A percentile compares a stretch with the other conserved stretches of the same genome.
Conservation (phyloP, 768 basidiomycete genomes). For the Hericium coralloides region DNA sequence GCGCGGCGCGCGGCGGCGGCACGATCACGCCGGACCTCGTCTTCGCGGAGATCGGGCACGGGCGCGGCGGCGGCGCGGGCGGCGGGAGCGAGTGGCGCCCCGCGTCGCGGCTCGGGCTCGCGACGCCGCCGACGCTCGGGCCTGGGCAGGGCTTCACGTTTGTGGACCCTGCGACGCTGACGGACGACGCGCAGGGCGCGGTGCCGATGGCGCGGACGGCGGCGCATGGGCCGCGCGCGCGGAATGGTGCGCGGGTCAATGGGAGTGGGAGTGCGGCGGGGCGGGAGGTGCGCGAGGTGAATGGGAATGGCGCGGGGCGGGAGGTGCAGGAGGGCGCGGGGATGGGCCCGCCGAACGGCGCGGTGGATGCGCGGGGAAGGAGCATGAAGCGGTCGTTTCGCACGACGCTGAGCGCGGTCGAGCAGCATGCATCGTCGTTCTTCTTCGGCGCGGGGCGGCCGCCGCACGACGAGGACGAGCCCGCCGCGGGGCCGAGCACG, state of each 20-base stretch:
- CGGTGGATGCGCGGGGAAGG: conserved; percentile 40
- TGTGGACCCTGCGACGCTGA: neutral
- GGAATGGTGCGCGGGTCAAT: neutral
- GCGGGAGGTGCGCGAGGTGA: neutral
- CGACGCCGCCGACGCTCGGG: conserved; percentile 1
- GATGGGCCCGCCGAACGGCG: neutral
- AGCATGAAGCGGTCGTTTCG: conserved; percentile 59
- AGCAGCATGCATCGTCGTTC: conserved; percentile 58
- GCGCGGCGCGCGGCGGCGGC: conserved; percentile 27
- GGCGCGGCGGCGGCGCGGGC: conserved; percentile 34
- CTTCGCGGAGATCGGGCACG: conserved; percentile 72
- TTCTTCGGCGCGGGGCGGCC: conserved; percentile 39
- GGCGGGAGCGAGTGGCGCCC: neutral
- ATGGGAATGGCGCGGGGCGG: neutral
- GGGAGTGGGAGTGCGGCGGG: neutral
- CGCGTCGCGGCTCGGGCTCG: neutral
- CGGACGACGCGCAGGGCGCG: neutral
- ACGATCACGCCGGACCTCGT: conserved; percentile 64
- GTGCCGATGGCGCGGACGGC: neutral
- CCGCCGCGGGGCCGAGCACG: neutral
- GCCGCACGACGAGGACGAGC: neutral
- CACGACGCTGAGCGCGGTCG: conserved; percentile 60
- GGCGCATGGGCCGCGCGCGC: neutral
- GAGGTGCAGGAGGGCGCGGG: too few species aligned
- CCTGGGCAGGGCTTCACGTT: neutral